Conservation (phyloP, 2,329 filamentous ascomycete genomes). For the Alternaria infectoria region DNA sequence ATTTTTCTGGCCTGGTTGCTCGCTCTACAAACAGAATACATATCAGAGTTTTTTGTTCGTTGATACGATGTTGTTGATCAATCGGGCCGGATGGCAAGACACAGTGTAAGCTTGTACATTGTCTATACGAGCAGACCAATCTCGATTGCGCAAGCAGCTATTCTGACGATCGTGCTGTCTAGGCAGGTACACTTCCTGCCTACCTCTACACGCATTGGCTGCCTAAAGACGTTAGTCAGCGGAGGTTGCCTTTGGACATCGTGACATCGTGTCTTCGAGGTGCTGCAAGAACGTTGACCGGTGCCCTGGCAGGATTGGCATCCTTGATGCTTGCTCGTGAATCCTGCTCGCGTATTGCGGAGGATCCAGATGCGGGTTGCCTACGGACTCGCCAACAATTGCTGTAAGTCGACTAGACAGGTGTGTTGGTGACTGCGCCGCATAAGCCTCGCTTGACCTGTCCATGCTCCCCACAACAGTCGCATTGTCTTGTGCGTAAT, state of each 20-base stretch:
- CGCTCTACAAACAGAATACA: not conserved
- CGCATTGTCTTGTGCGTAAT: not conserved
- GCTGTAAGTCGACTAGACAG: not conserved
- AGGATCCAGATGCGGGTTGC: not conserved
- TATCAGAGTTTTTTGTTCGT: not conserved
- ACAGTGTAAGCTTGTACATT: not conserved
- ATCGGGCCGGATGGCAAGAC: not conserved
- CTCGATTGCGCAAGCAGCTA: not conserved
- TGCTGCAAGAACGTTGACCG: not conserved
- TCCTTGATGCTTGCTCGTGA: not conserved
- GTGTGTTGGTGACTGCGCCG: not conserved
- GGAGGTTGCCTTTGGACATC: not conserved
- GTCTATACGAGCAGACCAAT: slow-evolving; percentile 1
- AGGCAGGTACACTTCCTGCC: not conserved
- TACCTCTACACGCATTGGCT: not conserved
- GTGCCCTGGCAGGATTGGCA: not conserved
- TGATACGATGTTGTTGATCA: not conserved
- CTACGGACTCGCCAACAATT: not conserved
- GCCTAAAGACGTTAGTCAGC: not conserved
- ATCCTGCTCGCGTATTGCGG: not conserved
- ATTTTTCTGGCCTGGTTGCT: not conserved
- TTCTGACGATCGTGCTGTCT: not conserved
- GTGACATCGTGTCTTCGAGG: not conserved
- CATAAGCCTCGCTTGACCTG: slow-evolving; percentile 1
- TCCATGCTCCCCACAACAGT: not conserved